phyloP scores from a whole-genome alignment of 108 stramenopile genomes.

The Fistulifera solaris region DNA sequence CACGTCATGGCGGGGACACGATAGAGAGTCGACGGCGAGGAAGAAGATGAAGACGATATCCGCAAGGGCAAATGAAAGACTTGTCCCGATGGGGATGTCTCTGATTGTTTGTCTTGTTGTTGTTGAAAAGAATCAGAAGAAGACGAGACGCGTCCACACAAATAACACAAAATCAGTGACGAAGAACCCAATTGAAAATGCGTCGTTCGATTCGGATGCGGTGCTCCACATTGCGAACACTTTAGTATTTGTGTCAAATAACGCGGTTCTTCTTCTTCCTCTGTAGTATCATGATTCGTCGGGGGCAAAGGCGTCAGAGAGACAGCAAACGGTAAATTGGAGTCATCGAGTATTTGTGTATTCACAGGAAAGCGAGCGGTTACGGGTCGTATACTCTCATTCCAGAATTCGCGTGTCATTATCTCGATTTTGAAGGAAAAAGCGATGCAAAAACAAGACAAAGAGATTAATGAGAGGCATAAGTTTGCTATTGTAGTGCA shows the following conservation, averaged over 20 bases:
- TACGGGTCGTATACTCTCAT: slow-evolving; percentile 20
- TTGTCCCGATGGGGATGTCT: background rate
- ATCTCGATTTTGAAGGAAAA: too few species aligned
- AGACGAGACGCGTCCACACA: slow-evolving; percentile 30
- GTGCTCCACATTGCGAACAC: slow-evolving; percentile 46
- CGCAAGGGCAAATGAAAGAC: slow-evolving; percentile 5
- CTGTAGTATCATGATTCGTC: background rate
- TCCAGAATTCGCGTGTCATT: background rate
- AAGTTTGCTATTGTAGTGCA: too few species aligned
- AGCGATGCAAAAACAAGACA: too few species aligned
- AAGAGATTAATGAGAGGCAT: too few species aligned
- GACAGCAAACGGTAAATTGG: slow-evolving; percentile 33
- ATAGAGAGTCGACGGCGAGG: slow-evolving; percentile 1
- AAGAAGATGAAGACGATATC: slow-evolving; percentile 10
- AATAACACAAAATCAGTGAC: slow-evolving; percentile 22
- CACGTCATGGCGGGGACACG: slow-evolving; percentile 29
- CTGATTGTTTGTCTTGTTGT: slow-evolving; percentile 7
- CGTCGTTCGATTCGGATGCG: slow-evolving; percentile 30
- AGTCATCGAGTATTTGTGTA: slow-evolving; percentile 25
- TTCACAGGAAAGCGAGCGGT: slow-evolving; percentile 16
- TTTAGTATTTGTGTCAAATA: slow-evolving; percentile 25
- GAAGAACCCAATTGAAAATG: slow-evolving; percentile 14
- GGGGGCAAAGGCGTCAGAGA: slow-evolving; percentile 23
- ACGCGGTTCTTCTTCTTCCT: slow-evolving; percentile 4
- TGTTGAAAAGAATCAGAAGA: slow-evolving; percentile 18